phyloP scores from a whole-genome alignment of 306 rosid genomes.

The Vigna mungo region DNA sequence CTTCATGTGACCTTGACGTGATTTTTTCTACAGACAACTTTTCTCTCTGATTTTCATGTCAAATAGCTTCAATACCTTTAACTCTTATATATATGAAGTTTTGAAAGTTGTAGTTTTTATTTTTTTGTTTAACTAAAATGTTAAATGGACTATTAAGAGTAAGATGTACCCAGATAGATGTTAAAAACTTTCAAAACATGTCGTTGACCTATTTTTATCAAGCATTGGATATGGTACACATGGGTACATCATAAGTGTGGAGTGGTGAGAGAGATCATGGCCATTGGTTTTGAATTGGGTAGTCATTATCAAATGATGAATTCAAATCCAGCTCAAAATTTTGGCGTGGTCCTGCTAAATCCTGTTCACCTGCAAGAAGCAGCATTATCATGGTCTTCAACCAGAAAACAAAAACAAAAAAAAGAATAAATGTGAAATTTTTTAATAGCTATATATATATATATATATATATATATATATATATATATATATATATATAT shows the following conservation, averaged over 20 bases:
- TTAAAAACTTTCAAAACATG: no score
- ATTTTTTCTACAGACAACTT: constrained; percentile 20
- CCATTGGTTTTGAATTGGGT: constrained; percentile 61
- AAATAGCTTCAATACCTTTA: no score
- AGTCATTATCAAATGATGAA: constrained; percentile 52
- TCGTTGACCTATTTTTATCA: not conserved
- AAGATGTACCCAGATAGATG: not conserved
- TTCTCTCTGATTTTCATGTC: no score
- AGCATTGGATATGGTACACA: constrained; percentile 35
- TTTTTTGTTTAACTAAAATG: not conserved
- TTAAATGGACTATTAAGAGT: not conserved
- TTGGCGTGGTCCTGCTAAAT: constrained; percentile 58
- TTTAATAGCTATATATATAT: not conserved
- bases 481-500: constrained; percentile 18
- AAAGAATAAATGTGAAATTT: constrained; percentile 1
- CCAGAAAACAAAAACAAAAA: constrained; percentile 1
- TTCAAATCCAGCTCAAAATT: constrained; percentile 56
- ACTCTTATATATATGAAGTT: no score
- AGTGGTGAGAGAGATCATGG: constrained; percentile 16
- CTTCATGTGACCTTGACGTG: constrained; percentile 36
- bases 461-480: constrained; percentile 9
- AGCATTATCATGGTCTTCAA: constrained; percentile 34
- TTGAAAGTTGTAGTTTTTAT: no score
- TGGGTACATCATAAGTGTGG: not conserved
- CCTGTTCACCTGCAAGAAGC: constrained; percentile 41